Percentiles rank a stretch among this genome's conserved stretches.
Conservation (phyloP, 176 grass and related monocot species). For the Pharus latifolius region DNA sequence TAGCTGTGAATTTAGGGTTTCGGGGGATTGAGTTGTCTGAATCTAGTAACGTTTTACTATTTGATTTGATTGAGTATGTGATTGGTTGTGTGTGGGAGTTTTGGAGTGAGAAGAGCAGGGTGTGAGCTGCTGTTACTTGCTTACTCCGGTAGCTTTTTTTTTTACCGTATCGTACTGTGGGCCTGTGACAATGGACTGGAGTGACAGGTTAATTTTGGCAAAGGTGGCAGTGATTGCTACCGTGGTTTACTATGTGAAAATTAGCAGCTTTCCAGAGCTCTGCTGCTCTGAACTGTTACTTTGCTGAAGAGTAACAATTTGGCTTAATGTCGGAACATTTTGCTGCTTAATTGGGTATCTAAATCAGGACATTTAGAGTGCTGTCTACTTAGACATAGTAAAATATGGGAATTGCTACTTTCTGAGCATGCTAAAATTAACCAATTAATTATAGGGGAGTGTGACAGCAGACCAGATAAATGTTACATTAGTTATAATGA, state of each 20-base stretch:
- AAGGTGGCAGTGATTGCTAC: no score
- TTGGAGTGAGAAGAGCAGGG: not conserved
- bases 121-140: not conserved
- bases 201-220: not conserved
- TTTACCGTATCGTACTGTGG: not conserved
- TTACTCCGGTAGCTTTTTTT: not conserved
- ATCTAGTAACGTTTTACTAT: no score
- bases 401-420: not conserved
- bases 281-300: not conserved
- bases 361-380: no score
- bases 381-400: not conserved
- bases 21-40: not conserved
- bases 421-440: not conserved
- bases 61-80: not conserved
- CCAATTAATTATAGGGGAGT: not conserved
- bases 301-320: not conserved
- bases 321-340: no score
- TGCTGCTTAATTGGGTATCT: no score
- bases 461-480: no score
- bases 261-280: not conserved
- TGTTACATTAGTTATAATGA: not conserved
- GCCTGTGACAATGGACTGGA: not conserved
- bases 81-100: not conserved
- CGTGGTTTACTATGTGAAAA: no score
- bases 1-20: not conserved